Conservation (phyloP, 2,329 filamentous ascomycete genomes). For the Penicillium sclerotiorum region DNA sequence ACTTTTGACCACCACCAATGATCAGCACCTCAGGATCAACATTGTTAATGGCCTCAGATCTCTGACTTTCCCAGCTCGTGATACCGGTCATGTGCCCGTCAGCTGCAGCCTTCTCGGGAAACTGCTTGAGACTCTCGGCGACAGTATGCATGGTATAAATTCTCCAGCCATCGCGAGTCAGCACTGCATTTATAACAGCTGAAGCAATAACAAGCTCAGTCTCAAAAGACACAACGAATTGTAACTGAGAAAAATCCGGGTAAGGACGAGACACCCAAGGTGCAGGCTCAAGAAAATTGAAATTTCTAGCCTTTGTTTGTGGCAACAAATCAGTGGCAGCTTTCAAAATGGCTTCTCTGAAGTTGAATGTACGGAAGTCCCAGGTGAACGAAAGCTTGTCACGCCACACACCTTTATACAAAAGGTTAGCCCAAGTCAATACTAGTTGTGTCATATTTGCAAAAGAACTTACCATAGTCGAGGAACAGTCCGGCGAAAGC, state of each 20-base stretch:
- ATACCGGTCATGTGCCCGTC: constrained; percentile 40
- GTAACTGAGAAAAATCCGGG: constrained; percentile 32
- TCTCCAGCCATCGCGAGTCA: constrained; percentile 37
- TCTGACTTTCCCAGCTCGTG: constrained; percentile 36
- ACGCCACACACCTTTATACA: constrained; percentile 36
- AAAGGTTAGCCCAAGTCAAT: not conserved
- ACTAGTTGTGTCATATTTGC: not conserved
- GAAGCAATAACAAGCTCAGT: constrained; percentile 32
- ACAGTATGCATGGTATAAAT: constrained; percentile 41
- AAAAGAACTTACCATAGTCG: constrained; percentile 21
- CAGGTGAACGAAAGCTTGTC: constrained; percentile 42
- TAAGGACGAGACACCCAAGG: constrained; percentile 29
- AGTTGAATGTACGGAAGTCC: constrained; percentile 43
- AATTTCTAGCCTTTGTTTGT: constrained; percentile 31
- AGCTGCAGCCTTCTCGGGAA: constrained; percentile 30
- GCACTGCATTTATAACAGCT: constrained; percentile 35
- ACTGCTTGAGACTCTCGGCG: constrained; percentile 34
- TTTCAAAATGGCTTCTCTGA: constrained; percentile 31
- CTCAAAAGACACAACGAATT: constrained; percentile 36
- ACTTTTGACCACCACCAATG: constrained; percentile 30
- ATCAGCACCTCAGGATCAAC: constrained; percentile 28
- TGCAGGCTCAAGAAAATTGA: constrained; percentile 26
- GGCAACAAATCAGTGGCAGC: constrained; percentile 38
- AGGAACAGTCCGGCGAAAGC: constrained; percentile 31
- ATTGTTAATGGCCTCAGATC: constrained; percentile 27